A percentile compares a stretch with the other conserved stretches of the same genome.
Conservation (phyloP, 2,329 filamentous ascomycete species). For the Talaromyces amestolkiae region DNA sequence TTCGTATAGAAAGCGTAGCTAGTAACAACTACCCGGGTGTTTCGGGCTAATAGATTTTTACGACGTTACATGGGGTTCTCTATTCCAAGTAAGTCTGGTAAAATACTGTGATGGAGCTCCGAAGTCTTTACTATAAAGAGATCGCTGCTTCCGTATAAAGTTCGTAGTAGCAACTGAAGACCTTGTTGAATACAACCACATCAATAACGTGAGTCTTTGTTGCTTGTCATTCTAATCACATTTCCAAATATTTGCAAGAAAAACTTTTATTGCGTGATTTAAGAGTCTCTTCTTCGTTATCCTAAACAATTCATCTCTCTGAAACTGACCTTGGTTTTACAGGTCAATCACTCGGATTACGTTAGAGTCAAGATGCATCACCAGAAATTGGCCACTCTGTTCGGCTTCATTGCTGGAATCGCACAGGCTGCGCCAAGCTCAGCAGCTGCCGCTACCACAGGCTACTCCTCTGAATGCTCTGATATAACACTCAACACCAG, state of each 20-base stretch:
- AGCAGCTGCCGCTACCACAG: not conserved
- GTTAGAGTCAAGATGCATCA: not conserved
- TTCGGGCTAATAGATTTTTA: not conserved
- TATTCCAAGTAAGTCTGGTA: not conserved
- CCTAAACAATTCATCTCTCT: not conserved
- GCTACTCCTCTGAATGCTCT: conserved; percentile 19
- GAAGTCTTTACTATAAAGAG: not conserved
- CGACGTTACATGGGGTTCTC: not conserved
- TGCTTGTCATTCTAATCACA: not conserved
- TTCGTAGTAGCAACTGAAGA: not conserved
- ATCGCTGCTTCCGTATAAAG: not conserved
- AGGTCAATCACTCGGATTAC: not conserved
- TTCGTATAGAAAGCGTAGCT: not conserved
- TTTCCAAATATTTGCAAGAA: not conserved
- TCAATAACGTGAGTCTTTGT: not conserved
- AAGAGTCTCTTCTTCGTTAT: not conserved
- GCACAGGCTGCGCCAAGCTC: not conserved
- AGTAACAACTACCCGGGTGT: not conserved
- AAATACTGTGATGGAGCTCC: not conserved
- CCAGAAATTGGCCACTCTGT: not conserved
- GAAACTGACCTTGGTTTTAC: not conserved
- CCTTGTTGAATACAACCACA: not conserved
- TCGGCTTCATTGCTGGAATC: not conserved
- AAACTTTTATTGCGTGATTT: not conserved
- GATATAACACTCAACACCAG: conserved; percentile 15